Evolutionary conservation across 208 protist species (phyloP).

Genomic region (Crithidia expoeki): DNA sequence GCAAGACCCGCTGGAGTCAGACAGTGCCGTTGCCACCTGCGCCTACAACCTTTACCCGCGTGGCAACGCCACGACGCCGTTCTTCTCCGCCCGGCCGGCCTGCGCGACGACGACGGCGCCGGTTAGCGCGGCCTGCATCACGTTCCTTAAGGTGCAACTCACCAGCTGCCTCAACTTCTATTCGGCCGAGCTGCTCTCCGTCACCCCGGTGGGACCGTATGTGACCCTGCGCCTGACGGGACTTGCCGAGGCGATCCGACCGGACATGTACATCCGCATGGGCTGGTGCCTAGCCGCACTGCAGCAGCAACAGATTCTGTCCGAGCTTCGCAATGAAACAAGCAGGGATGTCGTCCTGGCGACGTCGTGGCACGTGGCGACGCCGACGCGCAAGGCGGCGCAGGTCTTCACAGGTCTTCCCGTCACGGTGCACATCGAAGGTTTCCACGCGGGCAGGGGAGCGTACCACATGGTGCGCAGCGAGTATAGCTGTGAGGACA

Average conservation of each 20-base stretch:
- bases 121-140: conserved; percentile 31
- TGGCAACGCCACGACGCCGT: conserved; percentile 31
- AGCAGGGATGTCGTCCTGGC: conserved; percentile 39
- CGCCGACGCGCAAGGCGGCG: conserved; percentile 18
- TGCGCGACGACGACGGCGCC: conserved; percentile 26
- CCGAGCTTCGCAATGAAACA: conserved; percentile 44
- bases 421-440: conserved; percentile 28
- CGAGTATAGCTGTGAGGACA: conserved; percentile 28
- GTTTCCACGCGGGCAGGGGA: conserved; percentile 22
- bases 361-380: conserved; percentile 36
- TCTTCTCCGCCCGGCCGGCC: conserved; percentile 37
- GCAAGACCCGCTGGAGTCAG: conserved; percentile 43
- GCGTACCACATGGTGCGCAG: conserved; percentile 31
- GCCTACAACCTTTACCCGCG: conserved; percentile 43
- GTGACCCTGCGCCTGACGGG: conserved; percentile 37
- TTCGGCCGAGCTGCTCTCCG: conserved; percentile 47
- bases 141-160: conserved; percentile 34
- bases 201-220: conserved; percentile 41
- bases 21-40: conserved; percentile 36
- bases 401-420: conserved; percentile 24
- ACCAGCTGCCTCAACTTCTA: conserved; percentile 56
- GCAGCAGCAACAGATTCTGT: conserved; percentile 24
- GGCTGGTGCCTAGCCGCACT: conserved; percentile 38
- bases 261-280: conserved; percentile 41
- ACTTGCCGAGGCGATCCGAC: conserved; percentile 30